Evolutionary conservation across 108 stramenopile genomes (phyloP).

Genomic region (Conticribra weissflogii): DNA sequence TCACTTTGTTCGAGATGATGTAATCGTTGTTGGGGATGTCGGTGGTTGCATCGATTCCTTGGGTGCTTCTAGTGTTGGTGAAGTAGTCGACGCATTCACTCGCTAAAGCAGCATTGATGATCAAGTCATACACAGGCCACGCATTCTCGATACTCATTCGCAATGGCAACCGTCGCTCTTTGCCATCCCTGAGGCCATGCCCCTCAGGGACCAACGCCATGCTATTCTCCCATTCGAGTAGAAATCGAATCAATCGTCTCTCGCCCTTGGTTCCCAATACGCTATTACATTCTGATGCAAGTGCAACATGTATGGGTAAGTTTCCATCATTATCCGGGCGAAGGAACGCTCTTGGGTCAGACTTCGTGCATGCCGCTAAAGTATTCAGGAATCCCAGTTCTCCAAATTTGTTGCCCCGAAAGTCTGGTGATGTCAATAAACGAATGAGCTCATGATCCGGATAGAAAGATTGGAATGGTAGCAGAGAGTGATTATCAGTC

Average conservation of each 20-base stretch:
- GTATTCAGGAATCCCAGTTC: conserved; percentile 39
- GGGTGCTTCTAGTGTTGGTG: too few relatives aligned
- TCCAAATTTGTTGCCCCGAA: conserved; percentile 48
- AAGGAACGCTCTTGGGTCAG: conserved; percentile 43
- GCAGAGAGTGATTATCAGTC: background rate
- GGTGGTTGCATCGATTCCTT: background rate
- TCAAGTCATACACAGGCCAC: conserved; percentile 52
- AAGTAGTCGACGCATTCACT: too few relatives aligned
- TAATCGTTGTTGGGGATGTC: conserved; percentile 16
- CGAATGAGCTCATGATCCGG: conserved; percentile 54
- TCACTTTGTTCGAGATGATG: conserved; percentile 8
- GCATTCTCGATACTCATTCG: conserved; percentile 44
- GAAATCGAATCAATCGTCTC: conserved; percentile 43
- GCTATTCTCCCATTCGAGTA: conserved; percentile 34
- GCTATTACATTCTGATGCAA: conserved; percentile 51
- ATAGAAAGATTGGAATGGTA: conserved; percentile 34
- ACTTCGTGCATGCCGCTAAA: conserved; percentile 41
- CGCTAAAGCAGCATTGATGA: conserved; percentile 27
- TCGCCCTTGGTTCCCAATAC: conserved; percentile 39
- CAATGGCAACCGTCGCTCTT: conserved; percentile 31
- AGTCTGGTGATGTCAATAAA: conserved; percentile 35
- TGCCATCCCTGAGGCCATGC: conserved; percentile 2
- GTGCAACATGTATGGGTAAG: conserved; percentile 53
- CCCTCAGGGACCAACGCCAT: conserved; percentile 35
- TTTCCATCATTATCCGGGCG: conserved; percentile 40